Percentiles rank a stretch among this genome's conserved stretches.
phyloP scores from a whole-genome alignment of 345 rosid species.

The Populus tremula region DNA sequence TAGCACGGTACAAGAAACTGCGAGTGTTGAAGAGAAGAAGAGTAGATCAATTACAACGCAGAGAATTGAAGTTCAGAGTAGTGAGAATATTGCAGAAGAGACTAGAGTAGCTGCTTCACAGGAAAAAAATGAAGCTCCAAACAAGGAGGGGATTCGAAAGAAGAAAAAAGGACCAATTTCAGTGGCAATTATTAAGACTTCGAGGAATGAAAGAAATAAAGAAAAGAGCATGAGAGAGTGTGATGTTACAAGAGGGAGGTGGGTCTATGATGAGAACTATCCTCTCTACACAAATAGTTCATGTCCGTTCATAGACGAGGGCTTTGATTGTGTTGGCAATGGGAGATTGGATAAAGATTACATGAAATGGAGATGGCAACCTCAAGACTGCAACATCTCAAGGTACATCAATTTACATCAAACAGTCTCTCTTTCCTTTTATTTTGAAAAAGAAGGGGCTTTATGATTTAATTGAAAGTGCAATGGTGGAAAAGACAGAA shows the following conservation, averaged over 20 bases:
- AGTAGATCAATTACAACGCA: slow-evolving; percentile 5
- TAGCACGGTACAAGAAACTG: slow-evolving; percentile 18
- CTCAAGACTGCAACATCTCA: slow-evolving; percentile 65
- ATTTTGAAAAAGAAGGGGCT: not conserved
- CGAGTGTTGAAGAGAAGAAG: slow-evolving; percentile 9
- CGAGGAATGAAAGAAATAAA: slow-evolving; percentile 8
- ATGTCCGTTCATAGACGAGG: slow-evolving; percentile 94
- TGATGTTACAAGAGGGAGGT: slow-evolving; percentile 68
- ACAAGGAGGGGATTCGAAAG: slow-evolving; percentile 18
- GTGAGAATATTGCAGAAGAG: slow-evolving; percentile 13
- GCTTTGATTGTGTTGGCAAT: slow-evolving; percentile 73
- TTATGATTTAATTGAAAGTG: not conserved
- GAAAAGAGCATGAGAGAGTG: slow-evolving; percentile 38
- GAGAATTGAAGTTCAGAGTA: slow-evolving; percentile 21
- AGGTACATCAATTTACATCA: slow-evolving; percentile 42
- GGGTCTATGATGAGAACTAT: slow-evolving; percentile 74
- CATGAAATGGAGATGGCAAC: slow-evolving; percentile 89
- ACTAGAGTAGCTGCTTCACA: slow-evolving; percentile 8
- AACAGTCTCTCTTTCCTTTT: not conserved
- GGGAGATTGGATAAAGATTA: slow-evolving; percentile 67
- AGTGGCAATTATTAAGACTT: slow-evolving; percentile 3
- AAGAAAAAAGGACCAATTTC: slow-evolving; percentile 21
- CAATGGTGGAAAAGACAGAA: not conserved
- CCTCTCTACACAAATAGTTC: slow-evolving; percentile 69
- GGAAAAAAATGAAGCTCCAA: slow-evolving; percentile 35